A percentile compares a stretch with the other conserved stretches of the same genome.
Conservation (phyloP, 202 grass and related monocot genomes). For the Tripidium arundinaceum region DNA sequence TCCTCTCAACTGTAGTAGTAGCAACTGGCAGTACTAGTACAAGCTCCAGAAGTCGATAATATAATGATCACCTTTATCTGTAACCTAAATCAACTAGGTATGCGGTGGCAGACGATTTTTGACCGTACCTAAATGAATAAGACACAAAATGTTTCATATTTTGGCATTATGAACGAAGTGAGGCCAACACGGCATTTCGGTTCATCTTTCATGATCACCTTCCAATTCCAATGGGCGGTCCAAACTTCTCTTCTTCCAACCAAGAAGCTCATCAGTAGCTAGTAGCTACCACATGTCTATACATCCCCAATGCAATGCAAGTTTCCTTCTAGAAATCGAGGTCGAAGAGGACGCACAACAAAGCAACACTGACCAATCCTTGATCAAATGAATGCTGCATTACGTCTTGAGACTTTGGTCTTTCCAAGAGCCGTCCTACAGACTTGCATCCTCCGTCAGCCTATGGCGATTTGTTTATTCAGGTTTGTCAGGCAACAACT, state of each 20-base stretch:
- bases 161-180: too few relatives aligned
- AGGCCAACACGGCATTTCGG: neutral
- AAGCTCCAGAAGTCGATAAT: too few relatives aligned
- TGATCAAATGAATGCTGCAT: slow-evolving; percentile 12
- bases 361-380: neutral
- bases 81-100: too few relatives aligned
- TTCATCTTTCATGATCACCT: neutral
- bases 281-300: neutral
- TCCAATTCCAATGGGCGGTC: neutral
- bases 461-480: slow-evolving; percentile 16
- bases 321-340: slow-evolving; percentile 6
- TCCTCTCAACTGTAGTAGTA: too few relatives aligned
- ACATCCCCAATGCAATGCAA: neutral
- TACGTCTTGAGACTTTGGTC: neutral
- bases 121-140: too few relatives aligned
- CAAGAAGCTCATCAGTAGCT: neutral
- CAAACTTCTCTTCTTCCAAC: neutral
- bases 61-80: neutral
- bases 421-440: slow-evolving; percentile 23
- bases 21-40: too few relatives aligned
- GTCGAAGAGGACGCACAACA: neutral
- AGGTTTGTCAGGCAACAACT: slow-evolving; percentile 10
- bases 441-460: neutral
- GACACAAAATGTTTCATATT: too few relatives aligned
- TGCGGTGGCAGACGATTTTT: too few relatives aligned